A percentile compares a stretch with the other conserved stretches of the same genome.
Evolutionary conservation across 2,329 filamentous ascomycete genomes (phyloP).

Genomic region (Colletotrichum plurivorum): DNA sequence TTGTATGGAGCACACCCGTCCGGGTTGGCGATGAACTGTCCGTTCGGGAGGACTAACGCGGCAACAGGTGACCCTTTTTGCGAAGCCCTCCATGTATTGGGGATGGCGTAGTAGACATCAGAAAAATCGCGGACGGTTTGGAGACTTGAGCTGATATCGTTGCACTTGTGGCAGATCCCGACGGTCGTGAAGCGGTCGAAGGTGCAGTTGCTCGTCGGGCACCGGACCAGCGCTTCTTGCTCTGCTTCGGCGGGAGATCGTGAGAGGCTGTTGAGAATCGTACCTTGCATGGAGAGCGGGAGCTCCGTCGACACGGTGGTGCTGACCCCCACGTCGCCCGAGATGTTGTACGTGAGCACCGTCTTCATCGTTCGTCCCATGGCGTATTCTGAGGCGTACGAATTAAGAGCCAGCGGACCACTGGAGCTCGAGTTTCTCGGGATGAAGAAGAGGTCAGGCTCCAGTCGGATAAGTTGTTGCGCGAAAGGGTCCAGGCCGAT

Average conservation of each 20-base stretch:
- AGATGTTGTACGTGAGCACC: not conserved
- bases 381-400: not conserved
- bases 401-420: not conserved
- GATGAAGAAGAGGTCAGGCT: not conserved
- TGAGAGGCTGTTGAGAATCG: constrained; percentile 34
- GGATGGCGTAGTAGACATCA: not conserved
- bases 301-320: not conserved
- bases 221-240: constrained; percentile 29
- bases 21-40: constrained; percentile 24
- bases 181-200: constrained; percentile 40
- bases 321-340: not conserved
- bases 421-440: not conserved
- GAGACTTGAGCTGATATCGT: constrained; percentile 40
- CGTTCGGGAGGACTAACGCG: constrained; percentile 19
- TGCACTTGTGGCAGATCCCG: constrained; percentile 42
- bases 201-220: constrained; percentile 41
- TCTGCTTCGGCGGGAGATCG: constrained; percentile 20
- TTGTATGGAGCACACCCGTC: constrained; percentile 19
- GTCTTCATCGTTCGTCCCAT: constrained; percentile 4
- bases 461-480: constrained; percentile 19
- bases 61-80: not conserved
- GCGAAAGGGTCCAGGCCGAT: constrained; percentile 26
- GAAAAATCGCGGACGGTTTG: constrained; percentile 12
- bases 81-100: not conserved
- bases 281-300: constrained; percentile 8